Percentiles rank a stretch among this genome's conserved stretches.
phyloP scores from a whole-genome alignment of 768 basidiomycete species.

The Lanmaoa pseudosensibilis region DNA sequence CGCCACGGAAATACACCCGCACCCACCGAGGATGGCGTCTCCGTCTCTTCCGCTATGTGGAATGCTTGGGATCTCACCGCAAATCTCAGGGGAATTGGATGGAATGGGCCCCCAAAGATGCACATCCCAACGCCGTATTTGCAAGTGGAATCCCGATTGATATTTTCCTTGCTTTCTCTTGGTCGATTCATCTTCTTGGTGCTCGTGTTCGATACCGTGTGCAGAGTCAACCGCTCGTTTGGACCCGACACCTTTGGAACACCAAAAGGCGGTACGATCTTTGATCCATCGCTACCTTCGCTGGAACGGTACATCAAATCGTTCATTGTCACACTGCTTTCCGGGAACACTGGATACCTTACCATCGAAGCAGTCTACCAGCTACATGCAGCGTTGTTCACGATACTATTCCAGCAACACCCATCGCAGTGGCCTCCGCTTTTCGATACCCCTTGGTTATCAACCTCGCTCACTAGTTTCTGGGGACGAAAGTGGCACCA shows the following conservation, averaged over 20 bases:
- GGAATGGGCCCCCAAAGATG: constrained; percentile 18
- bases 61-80: constrained; percentile 28
- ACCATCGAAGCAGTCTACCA: constrained; percentile 47
- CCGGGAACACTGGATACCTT: constrained; percentile 46
- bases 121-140: constrained; percentile 15
- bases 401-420: constrained; percentile 47
- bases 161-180: constrained; percentile 20
- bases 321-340: constrained; percentile 40
- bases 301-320: constrained; percentile 44
- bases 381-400: constrained; percentile 42
- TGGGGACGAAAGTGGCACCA: constrained; percentile 75
- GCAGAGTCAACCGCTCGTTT: constrained; percentile 20
- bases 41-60: constrained; percentile 22
- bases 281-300: constrained; percentile 33
- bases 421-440: constrained; percentile 63
- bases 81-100: constrained; percentile 31
- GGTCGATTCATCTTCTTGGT: constrained; percentile 4
- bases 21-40: not conserved
- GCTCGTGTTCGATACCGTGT: constrained; percentile 5
- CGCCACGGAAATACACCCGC: not conserved
- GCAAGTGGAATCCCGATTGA: constrained; percentile 19
- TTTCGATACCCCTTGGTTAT: constrained; percentile 55
- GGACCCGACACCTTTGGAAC: constrained; percentile 41
- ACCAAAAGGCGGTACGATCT: constrained; percentile 38
- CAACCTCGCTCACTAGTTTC: constrained; percentile 59